Base-by-base conservation (phyloP, 208 protist species). In the Sergeia podlipaevii region DNA sequence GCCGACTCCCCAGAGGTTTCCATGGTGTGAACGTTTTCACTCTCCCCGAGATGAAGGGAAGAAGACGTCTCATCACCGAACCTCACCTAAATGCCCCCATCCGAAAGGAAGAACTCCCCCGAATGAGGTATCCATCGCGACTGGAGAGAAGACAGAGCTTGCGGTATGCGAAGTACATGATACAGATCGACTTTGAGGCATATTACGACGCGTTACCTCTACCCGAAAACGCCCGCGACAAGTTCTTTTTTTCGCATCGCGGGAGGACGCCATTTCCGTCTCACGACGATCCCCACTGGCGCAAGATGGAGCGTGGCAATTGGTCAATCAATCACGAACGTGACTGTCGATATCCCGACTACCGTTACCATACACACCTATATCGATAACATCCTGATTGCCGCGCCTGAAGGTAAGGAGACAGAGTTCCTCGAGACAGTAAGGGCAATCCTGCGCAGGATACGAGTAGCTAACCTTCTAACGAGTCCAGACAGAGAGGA, bases 131-230 rank as follows among this genome's bases (percentile, higher is more conserved):
- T 41, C 49, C 49, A 13, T 50, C 45, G 17, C 42, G 67, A 6
- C 34, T 69, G n/a, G 27, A 26, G 1, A 20, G 60, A 3, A 33
- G 67, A 1, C 67, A 69, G 54, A n/a, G 26, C 15, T 37, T 64
- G 26, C 20, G 43, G 11, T 7, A 30, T 1, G 53, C 51, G 1
- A 28, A 48, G 13, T 59, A 75, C 54, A 61, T 69, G 45, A 13
- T 61, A 24, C 56, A 75, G 44, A 50, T 65, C 8, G 55, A 75
- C 32, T 75, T 75, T 30, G 68, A 75, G 49, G 63, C 64, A 1
- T 71, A 57, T 39, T 77, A 72, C 59, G 57, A 77, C 57, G 37
- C 50, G 7, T 68, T 67, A 11, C 70, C 55, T 1, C 29, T 72
- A 11, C 52, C 52, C 2, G 45, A 68, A 24, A 18, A 21, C 2